These are phyloP conservation scores for Tricladium varicosporioides DNA, from an alignment of 2,329 filamentous ascomycete species.

Conservation along the genomic window DNA sequence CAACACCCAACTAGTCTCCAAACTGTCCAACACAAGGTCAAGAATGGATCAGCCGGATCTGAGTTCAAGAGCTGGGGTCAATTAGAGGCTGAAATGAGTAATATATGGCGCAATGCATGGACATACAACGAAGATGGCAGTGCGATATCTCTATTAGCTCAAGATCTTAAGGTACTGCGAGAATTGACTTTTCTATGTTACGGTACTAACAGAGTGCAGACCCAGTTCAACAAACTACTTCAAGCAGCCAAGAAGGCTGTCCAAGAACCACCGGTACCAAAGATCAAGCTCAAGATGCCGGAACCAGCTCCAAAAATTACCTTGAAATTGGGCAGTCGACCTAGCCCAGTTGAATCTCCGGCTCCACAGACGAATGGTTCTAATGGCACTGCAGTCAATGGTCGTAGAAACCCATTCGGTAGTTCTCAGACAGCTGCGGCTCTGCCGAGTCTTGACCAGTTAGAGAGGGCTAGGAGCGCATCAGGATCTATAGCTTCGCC, in stretches of 20 bases:
- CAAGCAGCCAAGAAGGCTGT: constrained; percentile 71
- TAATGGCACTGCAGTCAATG: constrained; percentile 21
- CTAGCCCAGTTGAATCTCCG: constrained; percentile 51
- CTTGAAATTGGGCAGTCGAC: constrained; percentile 61
- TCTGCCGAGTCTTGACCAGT: constrained; percentile 28
- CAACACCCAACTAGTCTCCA: constrained; percentile 76
- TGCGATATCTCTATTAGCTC: constrained; percentile 74
- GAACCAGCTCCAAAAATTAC: constrained; percentile 62
- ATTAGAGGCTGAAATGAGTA: constrained; percentile 75
- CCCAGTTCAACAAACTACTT: constrained; percentile 66
- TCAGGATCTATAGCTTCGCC: constrained; percentile 33
- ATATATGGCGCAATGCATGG: constrained; percentile 85
- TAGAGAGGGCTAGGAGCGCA: constrained; percentile 32
- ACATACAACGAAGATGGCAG: constrained; percentile 92
- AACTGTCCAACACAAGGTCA: constrained; percentile 73
- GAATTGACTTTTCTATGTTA: constrained; percentile 1
- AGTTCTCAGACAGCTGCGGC: constrained; percentile 22
- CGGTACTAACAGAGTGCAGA: constrained; percentile 43
- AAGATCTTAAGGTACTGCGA: constrained; percentile 69
- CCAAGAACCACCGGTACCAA: constrained; percentile 68
- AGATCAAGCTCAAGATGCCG: constrained; percentile 76
- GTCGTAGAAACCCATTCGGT: constrained; percentile 32
- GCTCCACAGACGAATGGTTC: constrained; percentile 47
- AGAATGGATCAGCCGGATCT: constrained; percentile 64
- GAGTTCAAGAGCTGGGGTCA: constrained; percentile 80